Conservation (phyloP, 2,329 filamentous ascomycete species). For the Colletotrichum camelliae region DNA sequence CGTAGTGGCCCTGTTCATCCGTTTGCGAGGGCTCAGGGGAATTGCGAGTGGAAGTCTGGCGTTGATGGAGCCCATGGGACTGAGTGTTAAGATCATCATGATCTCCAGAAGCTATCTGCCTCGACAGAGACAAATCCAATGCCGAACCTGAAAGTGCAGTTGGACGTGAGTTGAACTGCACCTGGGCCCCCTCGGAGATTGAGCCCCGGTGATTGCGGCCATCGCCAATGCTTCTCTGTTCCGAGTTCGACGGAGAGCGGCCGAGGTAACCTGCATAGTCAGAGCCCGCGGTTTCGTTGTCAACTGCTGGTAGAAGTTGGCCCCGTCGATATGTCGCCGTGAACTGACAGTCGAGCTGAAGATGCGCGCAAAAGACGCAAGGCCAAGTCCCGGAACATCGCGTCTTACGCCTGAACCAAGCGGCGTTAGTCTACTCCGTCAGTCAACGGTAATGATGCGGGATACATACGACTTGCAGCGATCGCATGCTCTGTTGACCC, state of each 20-base stretch:
- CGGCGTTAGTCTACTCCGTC: neutral
- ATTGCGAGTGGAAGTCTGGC: neutral
- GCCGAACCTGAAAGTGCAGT: neutral
- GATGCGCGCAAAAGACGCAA: slow-evolving; percentile 26
- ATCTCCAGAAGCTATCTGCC: neutral
- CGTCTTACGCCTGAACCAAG: slow-evolving; percentile 26
- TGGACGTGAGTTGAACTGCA: fast-evolving
- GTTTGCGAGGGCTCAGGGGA: slow-evolving; percentile 34
- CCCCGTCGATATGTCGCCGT: slow-evolving; percentile 28
- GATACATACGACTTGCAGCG: slow-evolving; percentile 28
- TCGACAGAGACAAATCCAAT: neutral
- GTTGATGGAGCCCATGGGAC: neutral
- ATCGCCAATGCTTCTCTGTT: neutral
- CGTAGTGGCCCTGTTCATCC: slow-evolving; percentile 34
- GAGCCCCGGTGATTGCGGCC: neutral
- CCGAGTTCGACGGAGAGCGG: neutral
- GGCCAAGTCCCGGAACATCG: slow-evolving; percentile 29
- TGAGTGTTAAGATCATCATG: fast-evolving
- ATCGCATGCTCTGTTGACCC: slow-evolving; percentile 26
- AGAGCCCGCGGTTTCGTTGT: slow-evolving; percentile 16
- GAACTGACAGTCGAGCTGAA: slow-evolving; percentile 27
- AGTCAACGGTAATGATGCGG: fast-evolving
- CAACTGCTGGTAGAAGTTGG: slow-evolving; percentile 26
- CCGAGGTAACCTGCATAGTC: neutral
- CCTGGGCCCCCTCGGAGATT: fast-evolving